phyloP scores from a whole-genome alignment of 75 land plant species.

The Cunninghamia lanceolata region DNA sequence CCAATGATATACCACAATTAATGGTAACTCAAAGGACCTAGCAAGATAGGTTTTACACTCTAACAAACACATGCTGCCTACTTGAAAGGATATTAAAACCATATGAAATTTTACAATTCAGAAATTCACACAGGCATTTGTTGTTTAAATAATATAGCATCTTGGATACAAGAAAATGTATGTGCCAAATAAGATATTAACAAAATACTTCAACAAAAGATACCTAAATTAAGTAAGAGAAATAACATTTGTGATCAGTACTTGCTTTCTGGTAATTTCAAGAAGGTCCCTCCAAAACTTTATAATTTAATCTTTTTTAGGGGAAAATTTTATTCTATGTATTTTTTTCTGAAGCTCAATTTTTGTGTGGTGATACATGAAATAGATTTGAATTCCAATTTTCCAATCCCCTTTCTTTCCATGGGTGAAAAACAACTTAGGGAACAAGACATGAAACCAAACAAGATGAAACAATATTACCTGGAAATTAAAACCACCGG shows the following conservation, averaged over 20 bases:
- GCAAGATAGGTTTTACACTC: no score
- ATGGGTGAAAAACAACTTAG: not conserved
- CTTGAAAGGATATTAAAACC: no score
- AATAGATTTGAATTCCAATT: not conserved
- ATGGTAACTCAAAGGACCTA: no score
- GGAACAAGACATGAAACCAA: not conserved
- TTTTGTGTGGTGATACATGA: not conserved
- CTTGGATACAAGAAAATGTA: not conserved
- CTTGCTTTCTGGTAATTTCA: not conserved
- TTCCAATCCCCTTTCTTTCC: not conserved
- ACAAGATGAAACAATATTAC: slow-evolving; percentile 30
- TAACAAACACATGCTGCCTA: no score
- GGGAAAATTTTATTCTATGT: not conserved
- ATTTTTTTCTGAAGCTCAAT: not conserved
- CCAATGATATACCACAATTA: no score
- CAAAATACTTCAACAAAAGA: not conserved
- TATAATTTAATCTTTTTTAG: not conserved
- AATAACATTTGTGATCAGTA: not conserved
- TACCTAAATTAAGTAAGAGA: not conserved
- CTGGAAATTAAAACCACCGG: slow-evolving; percentile 97
- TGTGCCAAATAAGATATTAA: not conserved
- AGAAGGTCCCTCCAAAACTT: not conserved
- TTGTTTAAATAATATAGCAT: not conserved
- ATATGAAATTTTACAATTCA: no score
- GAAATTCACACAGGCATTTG: not conserved